phyloP scores from a whole-genome alignment of 2,329 filamentous ascomycete genomes.

The Aureobasidium melanogenum region DNA sequence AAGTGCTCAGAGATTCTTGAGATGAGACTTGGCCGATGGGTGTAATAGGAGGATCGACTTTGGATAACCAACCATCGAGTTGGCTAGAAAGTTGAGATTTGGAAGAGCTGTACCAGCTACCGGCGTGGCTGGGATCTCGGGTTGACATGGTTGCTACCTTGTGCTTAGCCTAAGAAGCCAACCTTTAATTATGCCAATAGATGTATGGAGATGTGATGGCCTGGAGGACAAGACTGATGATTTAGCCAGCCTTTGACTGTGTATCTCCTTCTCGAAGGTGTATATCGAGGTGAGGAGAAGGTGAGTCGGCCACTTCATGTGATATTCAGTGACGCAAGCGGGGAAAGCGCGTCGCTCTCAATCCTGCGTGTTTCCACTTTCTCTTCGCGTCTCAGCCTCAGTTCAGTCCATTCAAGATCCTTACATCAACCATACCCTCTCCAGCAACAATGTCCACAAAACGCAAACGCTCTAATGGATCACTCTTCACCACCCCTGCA shows the following conservation, averaged over 20 bases:
- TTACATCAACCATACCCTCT: not conserved
- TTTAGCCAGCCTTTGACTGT: not conserved
- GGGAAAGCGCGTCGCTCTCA: not conserved
- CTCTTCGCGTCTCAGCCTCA: too few species aligned
- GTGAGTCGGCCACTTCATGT: not conserved
- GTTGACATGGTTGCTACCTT: constrained; percentile 23
- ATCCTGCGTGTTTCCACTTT: not conserved
- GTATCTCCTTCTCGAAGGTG: not conserved
- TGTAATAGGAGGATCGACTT: constrained; percentile 59
- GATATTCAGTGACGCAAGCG: constrained; percentile 2
- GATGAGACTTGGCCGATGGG: constrained; percentile 43
- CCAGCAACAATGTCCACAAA: constrained; percentile 41
- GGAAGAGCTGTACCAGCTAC: constrained; percentile 73
- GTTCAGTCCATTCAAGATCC: not conserved
- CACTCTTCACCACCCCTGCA: constrained; percentile 37
- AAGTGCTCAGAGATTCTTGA: constrained; percentile 25
- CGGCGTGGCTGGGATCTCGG: constrained; percentile 65
- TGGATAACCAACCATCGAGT: constrained; percentile 65
- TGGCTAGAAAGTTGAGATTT: constrained; percentile 52
- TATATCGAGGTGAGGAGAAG: not conserved
- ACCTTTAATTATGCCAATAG: too few species aligned
- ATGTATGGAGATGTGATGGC: too few species aligned
- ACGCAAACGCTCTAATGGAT: constrained; percentile 44
- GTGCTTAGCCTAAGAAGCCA: not conserved
- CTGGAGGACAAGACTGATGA: too few species aligned